Evolutionary conservation across 805 yeast genomes (phyloP), one percentile per base, ranked within the genome.

Genomic region (Jamesozyma hellenica): DNA sequence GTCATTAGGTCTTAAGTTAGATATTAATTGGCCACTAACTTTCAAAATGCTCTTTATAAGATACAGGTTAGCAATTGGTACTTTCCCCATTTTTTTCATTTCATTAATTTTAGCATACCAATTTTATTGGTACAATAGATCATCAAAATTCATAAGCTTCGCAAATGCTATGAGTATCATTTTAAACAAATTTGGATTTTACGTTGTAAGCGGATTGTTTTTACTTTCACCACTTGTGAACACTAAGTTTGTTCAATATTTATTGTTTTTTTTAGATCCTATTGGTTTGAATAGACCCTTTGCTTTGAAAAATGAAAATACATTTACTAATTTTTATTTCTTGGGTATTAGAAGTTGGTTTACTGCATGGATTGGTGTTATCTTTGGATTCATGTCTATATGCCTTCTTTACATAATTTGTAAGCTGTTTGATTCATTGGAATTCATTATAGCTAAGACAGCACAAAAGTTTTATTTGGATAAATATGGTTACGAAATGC

Each of bases 31-130:
- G 59, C 17, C 35, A 1, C 32, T 58, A 33, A 79, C 90, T 29
- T 59, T 88, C 43, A 80, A 78, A 41, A 67, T 82, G 46, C 60
- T 88, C 35, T 79, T 83, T 4, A 65, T 87, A 48, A 68, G 94
- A 41, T 90, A 82, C 58, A 70, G 98, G 51, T 68, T 90, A 12
- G 75, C 83, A 1, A 64, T 82, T 31, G 79, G 83, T 4, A 70
- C 87, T 1, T 70, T 82, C 39, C 87, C 94, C 3, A 65, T 80
- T 1, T 74, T 76, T 30, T 64, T 82, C 14, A 68, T 79, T 1
- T 59, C 75, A 0, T 41, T 75, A 14, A 71, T 73, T 0, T 47
- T 81, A 34, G 50, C 72, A 2, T 50, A 75, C 16, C 96, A 88
- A 55, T 64, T 81, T 38, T 50, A 50, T 28, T 48, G 52, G 15